Evolutionary conservation across 306 rosid genomes (phyloP), one percentile per base, ranked within the genome.

Genomic region (Gynostemma pentaphyllum): DNA sequence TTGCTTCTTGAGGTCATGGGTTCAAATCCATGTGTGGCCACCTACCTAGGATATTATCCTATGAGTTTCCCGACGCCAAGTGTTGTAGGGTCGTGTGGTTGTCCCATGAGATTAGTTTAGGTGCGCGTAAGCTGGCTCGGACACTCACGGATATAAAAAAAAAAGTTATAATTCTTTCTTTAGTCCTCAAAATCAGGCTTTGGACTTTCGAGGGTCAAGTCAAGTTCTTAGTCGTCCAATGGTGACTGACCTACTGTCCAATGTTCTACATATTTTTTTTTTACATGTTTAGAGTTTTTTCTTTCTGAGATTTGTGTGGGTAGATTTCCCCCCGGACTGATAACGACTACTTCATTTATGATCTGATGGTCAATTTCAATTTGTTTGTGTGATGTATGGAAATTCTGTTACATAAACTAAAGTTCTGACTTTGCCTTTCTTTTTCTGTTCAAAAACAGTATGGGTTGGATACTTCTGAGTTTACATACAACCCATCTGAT

Each of bases 401-500:
- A 16, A 6, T 2, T 54, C 42, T 29, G 27, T 53, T 54, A 8
- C 41, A n/a, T 29, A 29, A 30, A 30, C 34, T 34, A 16, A 3
- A 1, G 19, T 59, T 59, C 64, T 59, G 34, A 40, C 19, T 3
- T 55, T 21, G 11, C 14, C 21, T 22, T 21, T 44, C 15, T 24
- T 49, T 24, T 50, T 57, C 57, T 47, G 32, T 41, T 41, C 39
- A 9, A 37, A 48, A 68, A 62, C 97, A 94, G 99, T 94, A 94
- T n/a, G 97, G 99, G 67, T 84, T 94, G 8, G 97, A 94, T 72
- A 94, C 99, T 32, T 61, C 99, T 0, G 94, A 88, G 79, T 94
- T 86, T 54, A 87, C 99, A 19, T 94, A 94, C 89, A 87, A 94
- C 76, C 99, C 99, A 40, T 88, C 87, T 0, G 99, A 88, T 76